These are phyloP conservation scores for Saturnispora zaruensis DNA, from an alignment of 805 yeast genomes.

Conservation along the genomic window DNA sequence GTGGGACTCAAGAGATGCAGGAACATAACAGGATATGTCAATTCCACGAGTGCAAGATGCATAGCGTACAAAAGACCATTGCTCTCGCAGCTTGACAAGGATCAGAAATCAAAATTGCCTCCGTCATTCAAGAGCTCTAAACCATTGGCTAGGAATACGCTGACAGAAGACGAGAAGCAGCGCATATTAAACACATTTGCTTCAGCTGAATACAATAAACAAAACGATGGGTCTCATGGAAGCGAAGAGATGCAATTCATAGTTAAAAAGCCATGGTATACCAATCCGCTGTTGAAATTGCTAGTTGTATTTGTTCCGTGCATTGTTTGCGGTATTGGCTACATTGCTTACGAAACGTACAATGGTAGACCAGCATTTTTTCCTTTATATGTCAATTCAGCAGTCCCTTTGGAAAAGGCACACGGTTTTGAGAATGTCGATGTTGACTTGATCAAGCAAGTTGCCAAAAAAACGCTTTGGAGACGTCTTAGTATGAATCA, in stretches of 20 bases:
- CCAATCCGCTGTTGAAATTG: slow-evolving; percentile 11
- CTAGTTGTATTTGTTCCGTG: slow-evolving; percentile 12
- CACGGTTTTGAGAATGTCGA: slow-evolving; percentile 23
- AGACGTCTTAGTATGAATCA: slow-evolving; percentile 26
- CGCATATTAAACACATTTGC: slow-evolving; percentile 6
- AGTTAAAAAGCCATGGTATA: slow-evolving; percentile 16
- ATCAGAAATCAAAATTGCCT: slow-evolving; percentile 10
- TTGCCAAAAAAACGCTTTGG: slow-evolving; percentile 21
- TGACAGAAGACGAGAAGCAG: slow-evolving; percentile 9
- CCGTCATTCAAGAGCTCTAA: slow-evolving; percentile 17
- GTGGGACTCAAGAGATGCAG: background rate
- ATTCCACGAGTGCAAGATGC: background rate
- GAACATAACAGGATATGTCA: background rate
- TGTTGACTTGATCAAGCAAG: slow-evolving; percentile 21
- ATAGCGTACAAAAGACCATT: background rate
- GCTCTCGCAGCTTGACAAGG: background rate
- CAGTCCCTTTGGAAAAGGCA: slow-evolving; percentile 22
- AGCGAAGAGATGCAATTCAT: background rate
- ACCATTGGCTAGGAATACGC: slow-evolving; percentile 15
- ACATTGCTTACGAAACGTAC: slow-evolving; percentile 23
- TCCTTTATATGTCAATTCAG: slow-evolving; percentile 25
- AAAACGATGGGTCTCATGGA: background rate
- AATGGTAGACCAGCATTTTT: slow-evolving; percentile 26
- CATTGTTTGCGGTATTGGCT: slow-evolving; percentile 19
- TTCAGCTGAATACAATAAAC: background rate